Percentiles rank a stretch among this genome's conserved stretches.
phyloP scores from a whole-genome alignment of 306 rosid genomes.

The Castanopsis chinensis region DNA sequence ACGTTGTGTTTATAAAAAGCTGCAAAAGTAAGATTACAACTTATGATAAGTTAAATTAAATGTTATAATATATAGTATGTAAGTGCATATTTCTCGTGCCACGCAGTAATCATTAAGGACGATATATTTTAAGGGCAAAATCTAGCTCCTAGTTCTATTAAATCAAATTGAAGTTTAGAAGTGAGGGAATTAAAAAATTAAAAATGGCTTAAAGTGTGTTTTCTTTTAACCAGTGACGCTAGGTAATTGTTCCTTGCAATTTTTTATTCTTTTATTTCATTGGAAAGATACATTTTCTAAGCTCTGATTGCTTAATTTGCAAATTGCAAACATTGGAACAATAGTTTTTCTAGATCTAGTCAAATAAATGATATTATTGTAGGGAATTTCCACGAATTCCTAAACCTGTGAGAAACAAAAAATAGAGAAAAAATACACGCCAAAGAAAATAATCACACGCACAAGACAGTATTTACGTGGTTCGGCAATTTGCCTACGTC shows the following conservation, averaged over 20 bases:
- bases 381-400: too few relatives aligned
- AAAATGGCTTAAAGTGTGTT: background rate
- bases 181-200: background rate
- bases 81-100: background rate
- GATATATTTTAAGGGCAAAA: background rate
- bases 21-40: background rate
- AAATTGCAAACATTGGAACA: background rate
- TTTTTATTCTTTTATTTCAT: background rate
- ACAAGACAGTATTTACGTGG: too few relatives aligned
- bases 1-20: background rate
- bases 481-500: too few relatives aligned
- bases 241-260: background rate
- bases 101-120: background rate
- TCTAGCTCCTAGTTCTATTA: background rate
- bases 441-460: too few relatives aligned
- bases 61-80: background rate
- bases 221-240: background rate
- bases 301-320: background rate
- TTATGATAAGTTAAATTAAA: background rate
- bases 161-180: background rate
- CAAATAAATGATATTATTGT: background rate
- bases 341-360: background rate
- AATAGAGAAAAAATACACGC: too few relatives aligned
- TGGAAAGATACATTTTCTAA: background rate
- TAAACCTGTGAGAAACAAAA: too few relatives aligned